Percentiles rank a stretch among this genome's conserved stretches.
phyloP scores from a whole-genome alignment of 305 asterid species.

The Fraxinus baroniana region DNA sequence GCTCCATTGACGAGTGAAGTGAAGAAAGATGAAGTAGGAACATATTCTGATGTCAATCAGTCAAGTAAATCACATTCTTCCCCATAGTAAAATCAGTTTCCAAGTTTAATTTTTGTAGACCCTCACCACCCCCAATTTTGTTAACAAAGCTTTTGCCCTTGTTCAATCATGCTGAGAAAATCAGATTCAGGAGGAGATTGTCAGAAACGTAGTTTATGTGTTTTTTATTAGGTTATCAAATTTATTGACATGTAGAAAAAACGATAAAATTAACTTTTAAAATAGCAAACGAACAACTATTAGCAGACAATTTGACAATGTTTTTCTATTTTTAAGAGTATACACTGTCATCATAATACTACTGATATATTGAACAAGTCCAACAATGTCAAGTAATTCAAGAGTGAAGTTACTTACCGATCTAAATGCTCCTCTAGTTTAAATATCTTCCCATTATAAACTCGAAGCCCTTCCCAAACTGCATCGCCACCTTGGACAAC shows the following conservation, averaged over 20 bases:
- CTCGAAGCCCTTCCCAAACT: constrained; percentile 97
- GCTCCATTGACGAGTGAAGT: background rate
- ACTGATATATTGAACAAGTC: background rate
- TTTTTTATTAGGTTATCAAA: background rate
- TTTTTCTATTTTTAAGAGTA: background rate
- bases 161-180: background rate
- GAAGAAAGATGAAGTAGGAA: background rate
- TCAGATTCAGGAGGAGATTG: background rate
- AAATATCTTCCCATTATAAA: constrained; percentile 76
- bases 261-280: background rate
- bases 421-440: constrained; percentile 96
- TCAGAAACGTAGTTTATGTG: background rate
- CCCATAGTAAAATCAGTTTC: background rate
- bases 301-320: background rate
- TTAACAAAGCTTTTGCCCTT: background rate
- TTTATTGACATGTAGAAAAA: background rate
- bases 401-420: constrained; percentile 44
- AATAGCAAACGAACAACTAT: background rate
- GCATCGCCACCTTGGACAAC: constrained; percentile 98
- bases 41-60: background rate
- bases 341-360: background rate
- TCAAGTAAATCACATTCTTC: background rate
- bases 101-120: background rate
- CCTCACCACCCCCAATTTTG: background rate
- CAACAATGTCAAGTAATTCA: background rate